Percentiles rank a stretch among this genome's conserved stretches.
These are phyloP conservation scores for Ambrosia artemisiifolia DNA, from an alignment of 129 eudicot species.

Conservation along the genomic window DNA sequence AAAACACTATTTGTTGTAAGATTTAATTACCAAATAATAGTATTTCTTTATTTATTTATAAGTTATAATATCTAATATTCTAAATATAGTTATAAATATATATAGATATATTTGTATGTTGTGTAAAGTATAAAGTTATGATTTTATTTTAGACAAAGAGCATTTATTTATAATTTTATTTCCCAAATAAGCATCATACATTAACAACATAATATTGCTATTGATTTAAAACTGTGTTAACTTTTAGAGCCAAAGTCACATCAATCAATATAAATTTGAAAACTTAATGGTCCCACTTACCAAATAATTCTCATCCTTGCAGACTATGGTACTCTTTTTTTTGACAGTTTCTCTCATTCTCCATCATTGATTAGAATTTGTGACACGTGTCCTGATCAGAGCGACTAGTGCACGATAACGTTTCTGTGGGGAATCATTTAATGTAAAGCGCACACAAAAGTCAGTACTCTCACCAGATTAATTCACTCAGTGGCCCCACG, in stretches of 20 bases:
- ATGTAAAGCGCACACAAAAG: neutral
- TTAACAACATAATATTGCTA: too few relatives aligned
- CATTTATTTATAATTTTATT: too few relatives aligned
- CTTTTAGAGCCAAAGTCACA: neutral
- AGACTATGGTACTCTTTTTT: neutral
- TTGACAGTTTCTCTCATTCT: neutral
- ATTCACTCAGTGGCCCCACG: neutral
- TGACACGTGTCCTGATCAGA: neutral
- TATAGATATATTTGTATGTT: too few relatives aligned
- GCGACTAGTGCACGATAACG: neutral
- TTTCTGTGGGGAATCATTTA: neutral
- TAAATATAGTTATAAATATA: too few relatives aligned
- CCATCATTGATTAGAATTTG: neutral
- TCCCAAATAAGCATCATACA: too few relatives aligned
- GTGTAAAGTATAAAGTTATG: too few relatives aligned
- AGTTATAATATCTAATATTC: too few relatives aligned
- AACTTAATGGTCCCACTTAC: neutral
- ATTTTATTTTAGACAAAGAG: too few relatives aligned
- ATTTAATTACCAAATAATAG: too few relatives aligned
- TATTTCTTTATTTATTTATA: too few relatives aligned
- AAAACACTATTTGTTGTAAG: too few relatives aligned
- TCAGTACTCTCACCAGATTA: neutral
- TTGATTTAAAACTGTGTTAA: neutral
- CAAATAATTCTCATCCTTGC: neutral
- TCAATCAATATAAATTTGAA: neutral